Evolutionary conservation across 2,329 filamentous ascomycete genomes (phyloP).

Genomic region (Cladosporium sp.): DNA sequence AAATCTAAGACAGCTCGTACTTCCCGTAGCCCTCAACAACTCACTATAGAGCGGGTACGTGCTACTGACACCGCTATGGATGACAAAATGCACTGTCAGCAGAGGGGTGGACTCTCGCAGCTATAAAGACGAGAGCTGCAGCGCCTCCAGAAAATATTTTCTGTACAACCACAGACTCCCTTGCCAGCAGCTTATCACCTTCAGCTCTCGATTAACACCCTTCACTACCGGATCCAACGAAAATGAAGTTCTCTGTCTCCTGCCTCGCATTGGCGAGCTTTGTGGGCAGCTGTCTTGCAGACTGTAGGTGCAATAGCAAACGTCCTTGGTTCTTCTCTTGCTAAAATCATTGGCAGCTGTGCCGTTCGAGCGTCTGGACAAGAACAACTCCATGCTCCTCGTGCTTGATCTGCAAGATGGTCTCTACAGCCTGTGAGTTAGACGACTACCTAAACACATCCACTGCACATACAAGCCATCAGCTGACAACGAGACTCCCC

Average conservation of each 20-base stretch:
- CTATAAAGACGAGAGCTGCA: background rate
- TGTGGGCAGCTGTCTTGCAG: background rate
- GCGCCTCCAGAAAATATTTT: background rate
- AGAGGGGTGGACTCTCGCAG: background rate
- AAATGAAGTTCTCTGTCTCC: slow-evolving; percentile 4
- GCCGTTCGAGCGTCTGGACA: slow-evolving; percentile 41
- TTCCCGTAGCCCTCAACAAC: background rate
- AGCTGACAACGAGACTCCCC: background rate
- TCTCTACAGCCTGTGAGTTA: slow-evolving; percentile 48
- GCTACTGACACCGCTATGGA: background rate
- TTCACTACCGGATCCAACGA: background rate
- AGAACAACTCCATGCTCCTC: slow-evolving; percentile 50
- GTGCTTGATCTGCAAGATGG: slow-evolving; percentile 63
- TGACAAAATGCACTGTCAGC: background rate
- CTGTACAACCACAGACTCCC: background rate
- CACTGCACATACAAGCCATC: background rate
- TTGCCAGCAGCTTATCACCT: background rate
- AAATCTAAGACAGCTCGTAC: background rate
- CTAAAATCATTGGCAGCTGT: slow-evolving; percentile 20
- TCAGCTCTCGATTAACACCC: background rate
- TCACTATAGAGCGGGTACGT: background rate
- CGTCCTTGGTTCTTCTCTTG: background rate
- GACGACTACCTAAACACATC: background rate
- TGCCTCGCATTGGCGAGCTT: slow-evolving; percentile 4
- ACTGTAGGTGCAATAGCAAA: background rate